These are phyloP conservation scores for Metschnikowia kofuensis DNA, from an alignment of 805 yeast genomes.

Conservation along the genomic window DNA sequence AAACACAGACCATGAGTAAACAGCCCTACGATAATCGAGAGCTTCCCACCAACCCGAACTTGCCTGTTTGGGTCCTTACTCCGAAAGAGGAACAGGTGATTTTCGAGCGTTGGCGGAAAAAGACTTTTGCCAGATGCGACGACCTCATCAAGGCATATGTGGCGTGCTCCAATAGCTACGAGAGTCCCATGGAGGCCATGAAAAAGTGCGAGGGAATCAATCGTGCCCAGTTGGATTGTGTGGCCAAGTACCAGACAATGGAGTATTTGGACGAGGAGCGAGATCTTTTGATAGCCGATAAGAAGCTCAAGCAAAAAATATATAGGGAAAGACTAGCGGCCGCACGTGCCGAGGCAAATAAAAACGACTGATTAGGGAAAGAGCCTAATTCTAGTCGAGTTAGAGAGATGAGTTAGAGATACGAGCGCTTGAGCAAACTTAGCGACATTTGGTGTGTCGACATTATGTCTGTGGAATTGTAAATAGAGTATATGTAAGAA, in stretches of 20 bases:
- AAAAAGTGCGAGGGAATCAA: conserved; percentile 61
- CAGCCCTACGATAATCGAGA: conserved; percentile 37
- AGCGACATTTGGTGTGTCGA: no score
- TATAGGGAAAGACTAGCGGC: conserved; percentile 17
- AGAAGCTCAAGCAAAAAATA: conserved; percentile 36
- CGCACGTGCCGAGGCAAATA: conserved; percentile 6
- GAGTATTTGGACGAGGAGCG: conserved; percentile 68
- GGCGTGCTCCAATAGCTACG: conserved; percentile 56
- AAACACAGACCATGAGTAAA: conserved; percentile 24
- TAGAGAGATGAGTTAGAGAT: no score
- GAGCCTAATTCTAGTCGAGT: neutral
- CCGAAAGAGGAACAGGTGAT: conserved; percentile 76
- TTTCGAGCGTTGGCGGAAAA: conserved; percentile 65
- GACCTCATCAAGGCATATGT: conserved; percentile 61
- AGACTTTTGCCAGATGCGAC: conserved; percentile 65
- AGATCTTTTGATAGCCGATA: conserved; percentile 60
- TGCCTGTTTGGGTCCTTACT: conserved; percentile 74
- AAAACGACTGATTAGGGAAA: neutral
- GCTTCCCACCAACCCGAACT: conserved; percentile 40
- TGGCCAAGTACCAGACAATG: conserved; percentile 55
- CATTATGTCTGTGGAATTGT: no score
- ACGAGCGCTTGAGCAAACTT: no score
- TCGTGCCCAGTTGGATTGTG: conserved; percentile 60
- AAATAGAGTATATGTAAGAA: no score
- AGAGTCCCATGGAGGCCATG: conserved; percentile 62